Evolutionary conservation across 495 filamentous ascomycete species (phyloP), one percentile per base, ranked within the genome.

Genomic region (Neurospora sp.): DNA sequence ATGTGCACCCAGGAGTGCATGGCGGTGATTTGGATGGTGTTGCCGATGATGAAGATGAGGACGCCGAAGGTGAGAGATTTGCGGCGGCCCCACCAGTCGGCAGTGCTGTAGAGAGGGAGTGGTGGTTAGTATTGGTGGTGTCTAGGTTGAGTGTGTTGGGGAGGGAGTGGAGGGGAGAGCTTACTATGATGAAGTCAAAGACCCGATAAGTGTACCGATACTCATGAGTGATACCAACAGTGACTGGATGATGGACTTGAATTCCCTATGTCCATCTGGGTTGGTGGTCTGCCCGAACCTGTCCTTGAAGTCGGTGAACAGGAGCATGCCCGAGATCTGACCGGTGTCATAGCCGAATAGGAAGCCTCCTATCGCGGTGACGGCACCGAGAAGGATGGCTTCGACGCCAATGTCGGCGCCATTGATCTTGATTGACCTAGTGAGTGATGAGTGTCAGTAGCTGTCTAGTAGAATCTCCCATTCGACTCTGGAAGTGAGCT

Each of bases 281-380:
- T 9, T 68, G 68, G 20, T 44, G 71, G 39, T 82, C 75, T 81
- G 75, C 18, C 82, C 84, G 69, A 87, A 87, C 16, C 82, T 78
- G 16, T 81, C 68, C 44, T 82, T 75, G 77, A 86, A 87, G 73
- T 87, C 82, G 2, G 77, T 42, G 86, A 92, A 91, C 65, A 86
- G 85, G 22, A 90, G 85, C 78, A 92, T 91, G 73, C 85, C 86
- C 41, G 84, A 86, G 75, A 87, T 86, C 77, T 87, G 86, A 70
- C 86, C 85, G 74, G 90, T 93, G 40, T 92, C 89, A 72, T 92
- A 92, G 75, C 89, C 89, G 74, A 93, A 93, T 73, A 93, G 89
- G 79, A 93, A 90, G 74, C 91, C 91, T 77, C 91, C 91, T 84
- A 93, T 90, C 9, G 91, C 83, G 27, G 83, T 84, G 40, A 82